Evolutionary conservation across 768 basidiomycete species (phyloP), one percentile per base, ranked within the genome.

Genomic region (Psilocybe azurescens): DNA sequence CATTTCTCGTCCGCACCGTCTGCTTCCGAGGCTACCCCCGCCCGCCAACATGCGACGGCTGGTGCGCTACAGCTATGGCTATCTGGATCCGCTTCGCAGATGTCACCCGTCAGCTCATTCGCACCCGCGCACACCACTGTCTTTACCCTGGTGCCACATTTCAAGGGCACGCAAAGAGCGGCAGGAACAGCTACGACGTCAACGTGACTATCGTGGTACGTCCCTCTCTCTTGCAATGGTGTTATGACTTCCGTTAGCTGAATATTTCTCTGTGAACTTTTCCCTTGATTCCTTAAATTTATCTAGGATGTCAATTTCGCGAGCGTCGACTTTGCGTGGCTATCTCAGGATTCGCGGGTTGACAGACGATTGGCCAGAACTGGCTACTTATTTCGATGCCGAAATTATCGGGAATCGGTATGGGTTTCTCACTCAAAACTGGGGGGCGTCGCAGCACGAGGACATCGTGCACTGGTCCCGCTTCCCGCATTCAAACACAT

Each of bases 301-400:
- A 51, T 41, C 3, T 59, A 95, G 94, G 93, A 97, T 66, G 94
- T 97, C 69, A 92, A 97, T 74, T 91, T 97, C 68, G 76, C 88
- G n/a, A 2, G 86, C 89, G 13, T 95, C 95, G 0, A 90, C 88
- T 63, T 81, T 98, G 14, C 94, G 90, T 67, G 96, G 97, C 20
- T 97, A 96, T 73, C 88, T 99, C 44, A 89, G 91, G 61, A 99
- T 99, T 72, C 89, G 90, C n/a, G 94, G 94, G 30, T 79, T 98
- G 54, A 98, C 96, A 47, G 89, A 96, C 67, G 92, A 97, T 70
- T 95, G 94, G 86, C 96, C 96, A 14, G 93, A 96, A 74, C 84
- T 98, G 46, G 97, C 95, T 5, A 98, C 96, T 2, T 97, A 95
- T 72, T 98, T 98, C 75, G 94, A 95, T 70, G 96, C 95, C 52